Conservation (phyloP, 257 asterid genomes). For the Coffea canephora region DNA sequence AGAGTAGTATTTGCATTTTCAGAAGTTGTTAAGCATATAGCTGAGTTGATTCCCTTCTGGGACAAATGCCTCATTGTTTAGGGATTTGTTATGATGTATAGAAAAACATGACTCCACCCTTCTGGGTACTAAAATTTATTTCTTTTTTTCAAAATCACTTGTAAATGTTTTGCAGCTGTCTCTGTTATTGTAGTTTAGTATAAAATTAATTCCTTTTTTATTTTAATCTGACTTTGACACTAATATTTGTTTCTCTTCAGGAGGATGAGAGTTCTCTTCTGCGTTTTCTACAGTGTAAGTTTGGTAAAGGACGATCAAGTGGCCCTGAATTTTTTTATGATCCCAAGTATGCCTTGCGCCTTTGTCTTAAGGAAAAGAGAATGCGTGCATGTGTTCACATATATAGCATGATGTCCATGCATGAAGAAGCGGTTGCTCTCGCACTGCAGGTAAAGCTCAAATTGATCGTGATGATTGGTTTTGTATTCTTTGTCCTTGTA, state of each 20-base stretch:
- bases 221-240: constrained; percentile 25
- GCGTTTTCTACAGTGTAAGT: constrained; percentile 92
- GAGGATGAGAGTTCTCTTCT: constrained; percentile 94
- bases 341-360: constrained; percentile 97
- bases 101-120: background rate
- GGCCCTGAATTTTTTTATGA: constrained; percentile 91
- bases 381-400: constrained; percentile 99
- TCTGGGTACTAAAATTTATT: background rate
- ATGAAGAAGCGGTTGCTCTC: constrained; percentile 98
- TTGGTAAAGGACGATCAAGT: constrained; percentile 73
- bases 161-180: background rate
- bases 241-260: constrained; percentile 34
- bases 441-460: constrained; percentile 70
- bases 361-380: constrained; percentile 79
- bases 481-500: background rate
- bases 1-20: background rate
- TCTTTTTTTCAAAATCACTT: background rate
- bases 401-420: constrained; percentile 99
- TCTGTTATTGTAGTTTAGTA: background rate
- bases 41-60: background rate
- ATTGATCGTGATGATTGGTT: constrained; percentile 16
- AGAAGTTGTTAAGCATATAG: background rate
- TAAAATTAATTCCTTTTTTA: background rate
- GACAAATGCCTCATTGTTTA: background rate
- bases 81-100: background rate